Evolutionary conservation across 1,284 basidiomycete species (phyloP), one percentile per base, ranked within the genome.

Genomic region (Phlebopus sp.): DNA sequence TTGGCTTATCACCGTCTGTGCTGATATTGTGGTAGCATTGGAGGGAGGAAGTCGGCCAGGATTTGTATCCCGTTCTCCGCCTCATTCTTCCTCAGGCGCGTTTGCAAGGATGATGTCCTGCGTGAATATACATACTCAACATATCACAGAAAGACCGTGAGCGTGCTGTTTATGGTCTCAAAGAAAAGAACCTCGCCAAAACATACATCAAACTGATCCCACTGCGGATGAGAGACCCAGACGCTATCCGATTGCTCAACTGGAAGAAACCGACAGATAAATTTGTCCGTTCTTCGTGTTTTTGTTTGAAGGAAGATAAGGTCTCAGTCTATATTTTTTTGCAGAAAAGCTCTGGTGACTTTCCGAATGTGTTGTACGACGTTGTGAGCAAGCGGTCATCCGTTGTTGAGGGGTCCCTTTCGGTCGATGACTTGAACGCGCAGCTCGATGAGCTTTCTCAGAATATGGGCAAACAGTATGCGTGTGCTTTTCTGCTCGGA

Each of bases 131-230:
- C 21, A 19, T 32, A 50, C 25, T 53, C 27, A 19, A 36, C 35
- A 13, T 41, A 17, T 36, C 21, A 53, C 63, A 97, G 92, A 89
- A 92, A 78, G 94, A 97, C 64, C 78, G 87, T 30, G 91, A 96
- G 55, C 81, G 94, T 42, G 79, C 90, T 0, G 84, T 92, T 0
- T 97, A 97, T 67, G 90, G 90, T 8, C 67, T 96, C 54, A 97
- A 97, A 65, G 95, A 97, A 70, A 87, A 88, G 67, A 89, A 88
- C 59, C 72, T 97, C 2, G 92, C 92, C 2, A 94, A 92, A 67
- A 83, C 81, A 9, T 95, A 94, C 63, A 91, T 94, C 69, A 86
- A 89, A 52, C 76, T 94, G 0, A 87, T 97, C 34, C 90, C 90
- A 0, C 73, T 97, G 1, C 82, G 86, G 41, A 78, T 71, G 60